Base-by-base conservation (phyloP, 2,329 filamentous ascomycete genomes). In the Talaromyces sp. region DNA sequence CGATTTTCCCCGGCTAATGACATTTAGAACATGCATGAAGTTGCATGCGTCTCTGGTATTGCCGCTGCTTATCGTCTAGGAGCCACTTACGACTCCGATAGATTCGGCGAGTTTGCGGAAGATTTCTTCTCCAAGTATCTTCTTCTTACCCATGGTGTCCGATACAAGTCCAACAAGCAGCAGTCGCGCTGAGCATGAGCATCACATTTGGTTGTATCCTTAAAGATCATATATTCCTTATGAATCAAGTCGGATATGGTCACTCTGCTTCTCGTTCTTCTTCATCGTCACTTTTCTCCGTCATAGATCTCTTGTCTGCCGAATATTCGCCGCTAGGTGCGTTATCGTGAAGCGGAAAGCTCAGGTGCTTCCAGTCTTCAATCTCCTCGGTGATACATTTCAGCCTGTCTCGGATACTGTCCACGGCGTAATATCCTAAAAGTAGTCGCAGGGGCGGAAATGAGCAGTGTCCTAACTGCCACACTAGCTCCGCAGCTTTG, bases 381-480 rank as follows among this genome's bases (percentile, higher is more conserved):
- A 96, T 85, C 79, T 99, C 95, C 76, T 98, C 95, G 12, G 93
- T 97, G 47, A 98, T 91, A 64, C 90, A 94, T 66, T 92, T 85
- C 70, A 98, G 77, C 23, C 94, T 84, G 77, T 99, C 95, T 16
- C 95, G 83, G 57, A 98, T 96, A 74, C 93, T 97, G 75, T 99
- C 94, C 42, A 98, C 94, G 1, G 95, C 94, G 78, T 96, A 98
- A 66, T 88, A 96, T 0, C 95, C 95, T 28, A 98, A 77, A n/a
- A 97, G 79, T 62, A 99, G 77, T 36, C 95, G 81, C 65, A 98
- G 75, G 0, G 95, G 95, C 56, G 95, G 95, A 73, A 92, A 97
- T n/a, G 87, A 89, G 78, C 94, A 98, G 79, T 98, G 95, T 0
- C 89, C 95, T 51, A 98, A 79, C 79, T 97, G 88, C 95, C 95